Conservation (phyloP, 371 early-diverging fungal genomes). For the Parasitella parasitica region DNA sequence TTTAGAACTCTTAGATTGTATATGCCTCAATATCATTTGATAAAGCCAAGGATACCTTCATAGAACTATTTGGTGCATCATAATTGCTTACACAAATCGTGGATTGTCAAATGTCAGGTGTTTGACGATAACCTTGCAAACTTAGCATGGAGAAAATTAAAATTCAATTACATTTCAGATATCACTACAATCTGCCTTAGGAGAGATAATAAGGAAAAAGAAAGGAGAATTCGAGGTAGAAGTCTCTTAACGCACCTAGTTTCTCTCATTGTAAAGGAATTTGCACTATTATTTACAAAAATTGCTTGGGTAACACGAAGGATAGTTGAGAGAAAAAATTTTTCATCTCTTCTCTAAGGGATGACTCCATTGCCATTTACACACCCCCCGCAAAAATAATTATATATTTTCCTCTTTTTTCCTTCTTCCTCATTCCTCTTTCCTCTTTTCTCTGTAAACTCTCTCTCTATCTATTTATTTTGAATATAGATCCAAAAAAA, state of each 20-base stretch:
- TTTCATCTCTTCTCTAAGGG: neutral
- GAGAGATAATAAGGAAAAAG: neutral
- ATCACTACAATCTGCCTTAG: neutral
- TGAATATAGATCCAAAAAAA: neutral
- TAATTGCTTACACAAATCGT: neutral
- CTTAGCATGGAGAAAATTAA: neutral
- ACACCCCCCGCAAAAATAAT: constrained; percentile 1
- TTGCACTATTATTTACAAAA: neutral
- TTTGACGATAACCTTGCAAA: too few species aligned
- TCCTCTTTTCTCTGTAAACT: neutral
- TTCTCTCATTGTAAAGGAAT: neutral
- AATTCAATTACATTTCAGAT: neutral
- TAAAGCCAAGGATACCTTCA: too few species aligned
- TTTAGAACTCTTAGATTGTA: too few species aligned
- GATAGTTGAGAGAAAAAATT: neutral
- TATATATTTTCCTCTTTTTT: neutral
- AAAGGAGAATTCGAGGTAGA: neutral
- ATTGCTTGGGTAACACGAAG: neutral
- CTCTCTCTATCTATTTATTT: neutral
- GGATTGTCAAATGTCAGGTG: too few species aligned
- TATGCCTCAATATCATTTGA: too few species aligned
- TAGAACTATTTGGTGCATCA: too few species aligned
- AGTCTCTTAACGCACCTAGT: neutral
- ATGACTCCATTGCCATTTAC: neutral
- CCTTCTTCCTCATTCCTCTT: neutral